Conservation (phyloP, 2,329 filamentous ascomycete genomes). For the Xylariales sp. region DNA sequence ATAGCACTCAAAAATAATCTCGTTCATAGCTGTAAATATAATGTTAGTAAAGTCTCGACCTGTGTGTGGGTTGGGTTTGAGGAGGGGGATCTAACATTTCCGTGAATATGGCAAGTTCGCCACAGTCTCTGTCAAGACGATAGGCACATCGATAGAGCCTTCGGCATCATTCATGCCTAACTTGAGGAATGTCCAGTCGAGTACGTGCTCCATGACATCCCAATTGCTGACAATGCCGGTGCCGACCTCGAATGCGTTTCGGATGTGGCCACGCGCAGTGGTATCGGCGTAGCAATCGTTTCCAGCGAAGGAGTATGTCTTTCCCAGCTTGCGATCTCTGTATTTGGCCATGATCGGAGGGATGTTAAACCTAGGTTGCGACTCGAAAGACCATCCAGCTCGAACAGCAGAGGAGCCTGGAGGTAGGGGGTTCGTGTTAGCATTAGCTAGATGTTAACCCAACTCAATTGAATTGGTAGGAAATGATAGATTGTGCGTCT, state of each 20-base stretch:
- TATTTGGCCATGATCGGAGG: conserved; percentile 94
- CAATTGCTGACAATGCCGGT: conserved; percentile 93
- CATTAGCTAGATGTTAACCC: too few relatives aligned
- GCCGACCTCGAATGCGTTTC: conserved; percentile 85
- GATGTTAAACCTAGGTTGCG: conserved; percentile 71
- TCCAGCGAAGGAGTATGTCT: conserved; percentile 88
- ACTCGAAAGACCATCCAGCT: conserved; percentile 94
- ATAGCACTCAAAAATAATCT: conserved; percentile 96
- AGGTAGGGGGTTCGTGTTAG: too few relatives aligned
- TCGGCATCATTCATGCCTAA: conserved; percentile 75
- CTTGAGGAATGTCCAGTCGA: conserved; percentile 95
- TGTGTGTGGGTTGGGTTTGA: neutral
- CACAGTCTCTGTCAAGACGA: conserved; percentile 94
- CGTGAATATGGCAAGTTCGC: conserved; percentile 86
- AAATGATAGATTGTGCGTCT: too few relatives aligned
- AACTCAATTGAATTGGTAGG: too few relatives aligned
- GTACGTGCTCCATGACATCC: conserved; percentile 92
- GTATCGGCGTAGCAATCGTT: conserved; percentile 93
- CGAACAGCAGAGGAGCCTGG: conserved; percentile 85
- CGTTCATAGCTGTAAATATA: conserved; percentile 73
- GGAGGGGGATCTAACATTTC: conserved; percentile 61
- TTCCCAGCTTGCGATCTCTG: conserved; percentile 86
- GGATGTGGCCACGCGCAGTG: conserved; percentile 83
- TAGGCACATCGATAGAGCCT: conserved; percentile 74
- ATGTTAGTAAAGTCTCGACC: neutral